These are phyloP conservation scores for Pseudozyma flocculosa DNA, from an alignment of 1,284 basidiomycete species.

Conservation along the genomic window DNA sequence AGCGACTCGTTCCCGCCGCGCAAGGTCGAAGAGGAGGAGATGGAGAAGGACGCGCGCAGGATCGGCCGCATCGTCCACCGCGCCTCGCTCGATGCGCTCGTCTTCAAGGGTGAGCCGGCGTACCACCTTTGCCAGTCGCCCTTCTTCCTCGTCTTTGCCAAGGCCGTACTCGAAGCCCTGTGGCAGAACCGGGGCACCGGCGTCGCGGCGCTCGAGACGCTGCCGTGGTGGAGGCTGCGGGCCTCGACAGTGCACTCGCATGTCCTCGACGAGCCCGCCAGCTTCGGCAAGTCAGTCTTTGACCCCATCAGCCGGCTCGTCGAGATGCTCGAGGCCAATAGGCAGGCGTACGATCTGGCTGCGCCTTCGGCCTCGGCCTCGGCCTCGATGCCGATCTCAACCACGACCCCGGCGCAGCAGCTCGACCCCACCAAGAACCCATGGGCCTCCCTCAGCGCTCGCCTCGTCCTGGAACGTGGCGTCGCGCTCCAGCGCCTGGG, in stretches of 20 bases:
- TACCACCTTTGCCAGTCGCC: constrained; percentile 82
- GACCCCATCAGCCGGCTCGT: constrained; percentile 64
- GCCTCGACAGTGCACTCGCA: constrained; percentile 74
- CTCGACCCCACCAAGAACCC: constrained; percentile 8
- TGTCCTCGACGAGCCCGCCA: constrained; percentile 80
- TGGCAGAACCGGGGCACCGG: no score
- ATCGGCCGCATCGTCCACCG: constrained; percentile 63
- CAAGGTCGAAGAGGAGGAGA: constrained; percentile 62
- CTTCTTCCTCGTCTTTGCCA: constrained; percentile 74
- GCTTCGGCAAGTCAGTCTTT: constrained; percentile 64
- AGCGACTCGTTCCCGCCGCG: constrained; percentile 60
- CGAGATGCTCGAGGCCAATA: constrained; percentile 26
- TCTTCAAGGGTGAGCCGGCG: constrained; percentile 86
- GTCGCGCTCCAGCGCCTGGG: constrained; percentile 73
- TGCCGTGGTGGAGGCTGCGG: constrained; percentile 73
- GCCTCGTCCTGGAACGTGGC: constrained; percentile 76
- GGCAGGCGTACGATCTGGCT: constrained; percentile 14
- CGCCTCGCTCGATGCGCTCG: constrained; percentile 72
- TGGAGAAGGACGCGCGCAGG: constrained; percentile 24
- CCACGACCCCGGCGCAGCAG: constrained; percentile 44
- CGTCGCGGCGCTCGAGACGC: constrained; percentile 12
- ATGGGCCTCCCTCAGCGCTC: constrained; percentile 68
- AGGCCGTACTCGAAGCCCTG: constrained; percentile 67
- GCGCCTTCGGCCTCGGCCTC: no score
- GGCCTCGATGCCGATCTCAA: no score